A percentile compares a stretch with the other conserved stretches of the same genome.
Evolutionary conservation across 192 early-diverging fungal species (phyloP).

Genomic region (Geosiphon pyriformis): DNA sequence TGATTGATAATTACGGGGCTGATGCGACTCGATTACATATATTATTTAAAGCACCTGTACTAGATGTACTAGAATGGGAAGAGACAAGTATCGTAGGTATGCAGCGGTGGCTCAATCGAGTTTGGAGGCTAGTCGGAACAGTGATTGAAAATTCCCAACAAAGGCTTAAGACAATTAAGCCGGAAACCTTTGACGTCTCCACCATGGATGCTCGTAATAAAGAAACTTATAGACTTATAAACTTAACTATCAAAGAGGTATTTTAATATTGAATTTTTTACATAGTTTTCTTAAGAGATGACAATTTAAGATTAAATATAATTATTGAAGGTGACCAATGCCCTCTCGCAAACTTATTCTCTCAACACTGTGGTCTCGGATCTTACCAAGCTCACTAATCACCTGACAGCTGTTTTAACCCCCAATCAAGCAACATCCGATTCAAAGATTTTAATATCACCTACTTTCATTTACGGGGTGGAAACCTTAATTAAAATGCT

Average conservation of each 20-base stretch:
- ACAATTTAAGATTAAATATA: not conserved
- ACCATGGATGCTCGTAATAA: conserved; percentile 43
- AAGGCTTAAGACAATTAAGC: not conserved
- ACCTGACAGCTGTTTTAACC: conserved; percentile 27
- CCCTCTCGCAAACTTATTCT: conserved; percentile 37
- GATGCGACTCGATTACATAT: conserved; percentile 84
- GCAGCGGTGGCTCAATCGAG: conserved; percentile 73
- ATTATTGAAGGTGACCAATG: conserved; percentile 30
- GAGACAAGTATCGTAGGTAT: conserved; percentile 87
- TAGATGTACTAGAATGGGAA: conserved; percentile 89
- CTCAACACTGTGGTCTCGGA: conserved; percentile 84
- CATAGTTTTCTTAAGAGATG: not conserved
- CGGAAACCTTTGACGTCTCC: conserved; percentile 7
- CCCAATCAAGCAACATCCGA: not conserved
- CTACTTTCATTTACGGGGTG: conserved; percentile 49
- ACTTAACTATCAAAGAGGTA: conserved; percentile 56
- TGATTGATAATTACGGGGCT: conserved; percentile 63
- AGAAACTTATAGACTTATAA: conserved; percentile 45
- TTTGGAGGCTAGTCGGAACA: conserved; percentile 52
- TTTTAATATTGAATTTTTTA: not conserved
- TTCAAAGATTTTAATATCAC: conserved; percentile 27
- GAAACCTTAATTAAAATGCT: conserved; percentile 62
- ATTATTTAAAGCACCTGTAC: conserved; percentile 82
- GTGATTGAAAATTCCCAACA: conserved; percentile 1
- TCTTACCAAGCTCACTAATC: conserved; percentile 76